Percentiles rank a stretch among this genome's conserved stretches.
Evolutionary conservation across 2,329 filamentous ascomycete genomes (phyloP).

Genomic region (Fusarium newnesense): DNA sequence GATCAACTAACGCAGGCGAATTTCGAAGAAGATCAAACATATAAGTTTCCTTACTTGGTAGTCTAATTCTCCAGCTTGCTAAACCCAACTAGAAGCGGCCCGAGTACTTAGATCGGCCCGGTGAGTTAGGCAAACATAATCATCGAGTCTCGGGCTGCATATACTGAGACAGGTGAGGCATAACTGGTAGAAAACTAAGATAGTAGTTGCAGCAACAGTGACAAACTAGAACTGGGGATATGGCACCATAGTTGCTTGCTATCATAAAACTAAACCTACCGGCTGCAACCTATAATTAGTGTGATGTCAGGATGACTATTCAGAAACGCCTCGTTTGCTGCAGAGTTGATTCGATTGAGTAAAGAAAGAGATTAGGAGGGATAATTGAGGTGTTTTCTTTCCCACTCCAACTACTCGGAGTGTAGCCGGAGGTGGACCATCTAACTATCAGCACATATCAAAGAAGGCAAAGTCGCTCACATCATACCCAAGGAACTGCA

Average conservation of each 20-base stretch:
- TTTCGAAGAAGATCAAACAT: slow-evolving; percentile 9
- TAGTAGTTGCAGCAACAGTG: background rate
- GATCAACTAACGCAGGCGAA: slow-evolving; percentile 3
- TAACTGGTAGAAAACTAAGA: background rate
- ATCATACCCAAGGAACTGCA: slow-evolving; percentile 19
- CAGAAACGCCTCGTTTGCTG: slow-evolving; percentile 29
- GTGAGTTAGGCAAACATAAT: slow-evolving; percentile 15
- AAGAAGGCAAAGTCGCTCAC: background rate
- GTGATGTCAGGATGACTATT: slow-evolving; percentile 34
- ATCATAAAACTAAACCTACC: background rate
- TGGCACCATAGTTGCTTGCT: slow-evolving; percentile 6
- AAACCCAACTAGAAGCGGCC: slow-evolving; percentile 31
- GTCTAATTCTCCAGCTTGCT: background rate
- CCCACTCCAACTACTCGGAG: background rate
- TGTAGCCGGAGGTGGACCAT: slow-evolving; percentile 27
- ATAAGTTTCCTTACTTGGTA: background rate
- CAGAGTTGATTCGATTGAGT: slow-evolving; percentile 19
- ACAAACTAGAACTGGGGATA: background rate
- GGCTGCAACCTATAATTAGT: background rate
- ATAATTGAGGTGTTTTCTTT: slow-evolving; percentile 30
- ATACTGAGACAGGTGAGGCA: slow-evolving; percentile 20
- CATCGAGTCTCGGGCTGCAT: slow-evolving; percentile 13
- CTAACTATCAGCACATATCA: background rate
- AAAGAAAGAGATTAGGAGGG: background rate
- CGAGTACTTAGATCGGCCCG: slow-evolving; percentile 36